These are phyloP conservation scores for Dissophora ornata DNA, from an alignment of 192 early-diverging fungal genomes.

Conservation along the genomic window DNA sequence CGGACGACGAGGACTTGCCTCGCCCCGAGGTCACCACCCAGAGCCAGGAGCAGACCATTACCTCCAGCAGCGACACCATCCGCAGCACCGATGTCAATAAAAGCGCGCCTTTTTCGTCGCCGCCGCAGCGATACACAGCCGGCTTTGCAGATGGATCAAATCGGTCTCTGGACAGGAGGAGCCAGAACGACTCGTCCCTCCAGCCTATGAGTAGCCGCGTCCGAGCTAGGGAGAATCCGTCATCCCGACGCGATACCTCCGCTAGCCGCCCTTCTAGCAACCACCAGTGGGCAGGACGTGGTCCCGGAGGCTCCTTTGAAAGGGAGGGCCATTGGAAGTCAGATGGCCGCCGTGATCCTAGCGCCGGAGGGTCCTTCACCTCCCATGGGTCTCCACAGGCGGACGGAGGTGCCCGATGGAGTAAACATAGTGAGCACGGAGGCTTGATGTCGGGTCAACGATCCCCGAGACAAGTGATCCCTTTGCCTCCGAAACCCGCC, in stretches of 20 bases:
- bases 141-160: conserved; percentile 42
- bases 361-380: neutral
- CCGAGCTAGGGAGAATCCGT: conserved; percentile 6
- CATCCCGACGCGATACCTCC: conserved; percentile 9
- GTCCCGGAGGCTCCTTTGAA: neutral
- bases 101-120: neutral
- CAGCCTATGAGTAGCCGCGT: conserved; percentile 22
- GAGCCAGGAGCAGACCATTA: neutral
- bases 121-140: conserved; percentile 26
- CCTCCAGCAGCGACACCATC: neutral
- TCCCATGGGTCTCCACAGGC: conserved; percentile 9
- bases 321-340: conserved; percentile 7
- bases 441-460: neutral
- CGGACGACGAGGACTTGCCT: conserved; percentile 45
- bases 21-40: conserved; percentile 4
- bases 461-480: conserved; percentile 32
- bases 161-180: conserved; percentile 28
- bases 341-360: conserved; percentile 6
- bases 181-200: conserved; percentile 31
- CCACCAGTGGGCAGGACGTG: neutral
- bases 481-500: conserved; percentile 38
- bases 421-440: conserved; percentile 2
- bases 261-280: neutral
- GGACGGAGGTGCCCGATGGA: conserved; percentile 13
- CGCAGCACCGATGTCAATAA: neutral